Evolutionary conservation across 768 basidiomycete genomes (phyloP), one percentile per base, ranked within the genome.

Genomic region (Phanerochaete carnosa): DNA sequence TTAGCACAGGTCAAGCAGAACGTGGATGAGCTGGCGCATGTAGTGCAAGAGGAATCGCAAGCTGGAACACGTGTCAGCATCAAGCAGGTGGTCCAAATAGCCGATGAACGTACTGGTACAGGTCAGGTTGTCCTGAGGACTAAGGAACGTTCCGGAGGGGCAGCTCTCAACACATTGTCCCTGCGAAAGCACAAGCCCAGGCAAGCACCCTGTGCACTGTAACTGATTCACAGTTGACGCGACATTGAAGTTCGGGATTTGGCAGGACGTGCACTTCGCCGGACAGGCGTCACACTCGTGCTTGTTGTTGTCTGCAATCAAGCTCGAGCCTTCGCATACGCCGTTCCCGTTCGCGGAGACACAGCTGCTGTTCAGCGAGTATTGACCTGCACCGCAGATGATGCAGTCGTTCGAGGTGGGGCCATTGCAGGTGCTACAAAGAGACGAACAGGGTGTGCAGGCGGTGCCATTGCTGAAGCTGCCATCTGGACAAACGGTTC

Each of bases 251-350:
- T 81, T 83, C 5, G 89, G 78, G 62, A 92, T 91, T 58, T 79
- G 75, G 75, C 94, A 95, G 2, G 84, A 77, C 9, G 88, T 89
- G 69, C 93, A 95, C 71, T 89, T 89, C 1, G 89, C 77, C 8
- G 92, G 92, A 70, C 94, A 94, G 58, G 92, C 83, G 68, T 95
- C 91, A 68, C 94, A 95, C 66, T 86, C 84, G n/a, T 81, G 76
- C 74, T 94, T 95, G 69, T 82, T 80, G 65, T 92, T 92, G 65
- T 96, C 89, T 23, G 85, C 92, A 35, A 95, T 82, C 63, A 90
- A 75, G 49, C 78, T 82, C 11, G 89, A 80, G 7, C 85, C 86
- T 47, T 82, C 75, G 74, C 94, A 96, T 9, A 91, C 83, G 2
- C 94, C 94, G 62, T 83, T 79, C 16, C 73, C 73, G 68, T 86